phyloP scores from a whole-genome alignment of 1,284 basidiomycete species.

The Phellinidium pouzarii region DNA sequence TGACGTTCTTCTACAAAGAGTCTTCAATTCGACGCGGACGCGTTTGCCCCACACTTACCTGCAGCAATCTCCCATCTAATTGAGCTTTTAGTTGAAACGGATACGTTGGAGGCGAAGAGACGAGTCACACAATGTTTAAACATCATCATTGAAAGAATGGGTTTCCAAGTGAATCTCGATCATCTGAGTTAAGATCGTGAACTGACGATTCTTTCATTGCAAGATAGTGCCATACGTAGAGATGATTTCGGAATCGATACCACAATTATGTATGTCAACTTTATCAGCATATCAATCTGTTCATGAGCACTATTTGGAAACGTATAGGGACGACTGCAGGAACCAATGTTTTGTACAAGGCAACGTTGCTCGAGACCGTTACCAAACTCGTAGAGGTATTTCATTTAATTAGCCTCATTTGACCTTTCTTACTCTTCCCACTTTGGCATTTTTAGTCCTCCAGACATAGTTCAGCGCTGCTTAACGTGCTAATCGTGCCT shows the following conservation, averaged over 20 bases:
- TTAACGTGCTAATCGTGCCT: slow-evolving; percentile 60
- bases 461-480: slow-evolving; percentile 49
- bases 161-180: slow-evolving; percentile 41
- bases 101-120: slow-evolving; percentile 74
- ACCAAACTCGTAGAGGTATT: slow-evolving; percentile 66
- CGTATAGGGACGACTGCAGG: slow-evolving; percentile 56
- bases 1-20: slow-evolving; percentile 36
- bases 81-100: slow-evolving; percentile 64
- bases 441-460: slow-evolving; percentile 41
- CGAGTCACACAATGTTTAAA: slow-evolving; percentile 67
- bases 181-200: not conserved
- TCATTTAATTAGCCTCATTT: too few relatives aligned
- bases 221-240: slow-evolving; percentile 67
- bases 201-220: slow-evolving; percentile 3
- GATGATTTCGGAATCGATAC: slow-evolving; percentile 64
- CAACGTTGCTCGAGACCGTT: slow-evolving; percentile 64
- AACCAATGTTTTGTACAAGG: slow-evolving; percentile 77
- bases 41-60: slow-evolving; percentile 57
- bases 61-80: slow-evolving; percentile 56
- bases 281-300: not conserved
- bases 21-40: slow-evolving; percentile 46
- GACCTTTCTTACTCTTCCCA: not conserved
- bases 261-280: slow-evolving; percentile 60
- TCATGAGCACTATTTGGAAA: not conserved
- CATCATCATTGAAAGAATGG: slow-evolving; percentile 65